Evolutionary conservation across 1,139 yeast species (phyloP), one percentile per base, ranked within the genome.

Genomic region (Hemisphaericaspora subhashii): DNA sequence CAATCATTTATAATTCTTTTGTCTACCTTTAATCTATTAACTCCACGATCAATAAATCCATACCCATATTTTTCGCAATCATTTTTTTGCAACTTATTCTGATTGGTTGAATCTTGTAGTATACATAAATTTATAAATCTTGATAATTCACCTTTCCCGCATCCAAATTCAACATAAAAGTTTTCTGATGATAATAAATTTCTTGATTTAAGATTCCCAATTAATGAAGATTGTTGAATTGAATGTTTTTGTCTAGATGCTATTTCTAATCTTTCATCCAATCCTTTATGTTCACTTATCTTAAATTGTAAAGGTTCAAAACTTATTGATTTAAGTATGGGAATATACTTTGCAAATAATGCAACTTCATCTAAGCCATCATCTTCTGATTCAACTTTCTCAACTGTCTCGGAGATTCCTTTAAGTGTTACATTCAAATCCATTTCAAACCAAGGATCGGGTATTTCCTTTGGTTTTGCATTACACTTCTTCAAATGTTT

Each of bases 71-170:
- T 35, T 2, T 29, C 31, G 8, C 30, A 14, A 11, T 20, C 34
- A 2, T 8, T n/a, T 9, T 11, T 23, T 10, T 40, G 9, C 21
- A 24, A 18, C 23, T 15, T 28, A 26, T 28, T n/a, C n/a, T n/a
- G n/a, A n/a, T n/a, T n/a, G n/a, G n/a, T 40, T 12, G 16, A 14
- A 52, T 64, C 68, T 20, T 52, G 50, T 3, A 64, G 33, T 8
- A 76, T 57, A 36, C 84, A 74, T 40, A 69, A 62, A 43, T 76
- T 71, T n/a, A 87, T 68, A 52, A 79, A 86, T 43, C 95, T 63
- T 0, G 90, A 78, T 18, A 89, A 70, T 55, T 89, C 97, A 1
- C 86, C 96, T 44, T 90, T 77, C 0, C 97, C 97, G 57, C 95
- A 86, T 0, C 97, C 97, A 66, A 87, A 88, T 58, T 89, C 97